These are phyloP conservation scores for Leishmania major DNA, from an alignment of 208 protist genomes.

Conservation along the genomic window DNA sequence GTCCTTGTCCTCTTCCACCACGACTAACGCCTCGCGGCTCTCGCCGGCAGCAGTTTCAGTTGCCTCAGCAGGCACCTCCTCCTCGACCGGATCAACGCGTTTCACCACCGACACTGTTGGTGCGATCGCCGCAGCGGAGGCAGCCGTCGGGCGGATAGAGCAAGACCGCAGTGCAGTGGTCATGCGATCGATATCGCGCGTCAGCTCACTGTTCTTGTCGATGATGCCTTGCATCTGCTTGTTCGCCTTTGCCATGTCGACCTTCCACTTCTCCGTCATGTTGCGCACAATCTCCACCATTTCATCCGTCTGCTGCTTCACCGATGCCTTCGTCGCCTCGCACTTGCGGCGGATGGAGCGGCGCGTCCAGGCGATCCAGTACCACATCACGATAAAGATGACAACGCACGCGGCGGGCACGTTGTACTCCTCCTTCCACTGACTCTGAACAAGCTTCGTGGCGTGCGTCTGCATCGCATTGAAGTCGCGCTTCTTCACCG, in stretches of 20 bases:
- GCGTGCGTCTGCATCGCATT: slow-evolving; percentile 62
- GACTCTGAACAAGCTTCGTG: slow-evolving; percentile 57
- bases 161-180: slow-evolving; percentile 78
- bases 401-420: slow-evolving; percentile 58
- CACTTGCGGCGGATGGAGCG: slow-evolving; percentile 67
- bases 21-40: neutral
- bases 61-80: neutral
- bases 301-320: slow-evolving; percentile 64
- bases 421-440: slow-evolving; percentile 75
- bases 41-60: neutral
- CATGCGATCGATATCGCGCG: slow-evolving; percentile 82
- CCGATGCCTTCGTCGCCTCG: slow-evolving; percentile 37
- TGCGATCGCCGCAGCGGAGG: neutral
- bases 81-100: neutral
- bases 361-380: slow-evolving; percentile 64
- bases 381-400: slow-evolving; percentile 70
- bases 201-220: slow-evolving; percentile 83
- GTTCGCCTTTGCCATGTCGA: slow-evolving; percentile 60
- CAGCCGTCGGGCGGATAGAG: slow-evolving; percentile 41
- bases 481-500: slow-evolving; percentile 70
- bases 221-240: slow-evolving; percentile 77
- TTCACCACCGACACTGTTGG: slow-evolving; percentile 10
- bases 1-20: neutral
- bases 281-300: slow-evolving; percentile 52
- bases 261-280: slow-evolving; percentile 64